These are phyloP conservation scores for Arthrobotrys conoides DNA, from an alignment of 2,329 filamentous ascomycete genomes.

Conservation along the genomic window DNA sequence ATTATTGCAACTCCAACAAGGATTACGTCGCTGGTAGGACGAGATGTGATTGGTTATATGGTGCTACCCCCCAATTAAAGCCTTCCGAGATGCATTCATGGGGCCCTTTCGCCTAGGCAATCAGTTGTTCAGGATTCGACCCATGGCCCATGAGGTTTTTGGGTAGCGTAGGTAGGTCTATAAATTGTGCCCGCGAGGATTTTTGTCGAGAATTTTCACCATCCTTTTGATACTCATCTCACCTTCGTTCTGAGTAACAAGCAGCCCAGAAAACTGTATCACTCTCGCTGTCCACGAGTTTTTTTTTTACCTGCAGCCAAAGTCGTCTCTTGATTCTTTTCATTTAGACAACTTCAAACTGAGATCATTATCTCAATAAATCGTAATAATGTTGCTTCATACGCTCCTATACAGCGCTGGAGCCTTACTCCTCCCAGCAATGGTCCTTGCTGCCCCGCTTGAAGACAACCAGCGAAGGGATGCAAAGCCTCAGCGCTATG, in stretches of 20 bases:
- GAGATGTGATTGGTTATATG: slow-evolving; percentile 46
- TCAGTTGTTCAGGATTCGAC: slow-evolving; percentile 8
- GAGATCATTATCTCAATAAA: background rate
- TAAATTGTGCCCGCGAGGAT: slow-evolving; percentile 36
- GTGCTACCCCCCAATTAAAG: slow-evolving; percentile 47
- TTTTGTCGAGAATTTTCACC: background rate
- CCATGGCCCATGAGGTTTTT: background rate
- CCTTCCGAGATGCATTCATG: slow-evolving; percentile 14
- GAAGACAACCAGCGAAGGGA: slow-evolving; percentile 44
- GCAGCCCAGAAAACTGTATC: slow-evolving; percentile 45
- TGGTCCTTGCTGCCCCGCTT: slow-evolving; percentile 31
- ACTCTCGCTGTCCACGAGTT: slow-evolving; percentile 13
- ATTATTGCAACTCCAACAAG: slow-evolving; percentile 46
- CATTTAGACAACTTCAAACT: background rate
- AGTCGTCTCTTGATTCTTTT: slow-evolving; percentile 1
- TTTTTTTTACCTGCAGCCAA: background rate
- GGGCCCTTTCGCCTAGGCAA: slow-evolving; percentile 16
- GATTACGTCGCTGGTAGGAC: slow-evolving; percentile 49
- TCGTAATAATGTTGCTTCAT: slow-evolving; percentile 37
- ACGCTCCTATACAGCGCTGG: slow-evolving; percentile 18
- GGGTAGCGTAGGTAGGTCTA: slow-evolving; percentile 15
- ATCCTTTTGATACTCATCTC: slow-evolving; percentile 19
- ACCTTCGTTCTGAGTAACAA: slow-evolving; percentile 38
- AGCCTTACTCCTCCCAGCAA: slow-evolving; percentile 21
- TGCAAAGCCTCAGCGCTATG: slow-evolving; percentile 44